These are phyloP conservation scores for Globisporangium irregulare DNA, from an alignment of 352 stramenopile genomes.

Conservation along the genomic window DNA sequence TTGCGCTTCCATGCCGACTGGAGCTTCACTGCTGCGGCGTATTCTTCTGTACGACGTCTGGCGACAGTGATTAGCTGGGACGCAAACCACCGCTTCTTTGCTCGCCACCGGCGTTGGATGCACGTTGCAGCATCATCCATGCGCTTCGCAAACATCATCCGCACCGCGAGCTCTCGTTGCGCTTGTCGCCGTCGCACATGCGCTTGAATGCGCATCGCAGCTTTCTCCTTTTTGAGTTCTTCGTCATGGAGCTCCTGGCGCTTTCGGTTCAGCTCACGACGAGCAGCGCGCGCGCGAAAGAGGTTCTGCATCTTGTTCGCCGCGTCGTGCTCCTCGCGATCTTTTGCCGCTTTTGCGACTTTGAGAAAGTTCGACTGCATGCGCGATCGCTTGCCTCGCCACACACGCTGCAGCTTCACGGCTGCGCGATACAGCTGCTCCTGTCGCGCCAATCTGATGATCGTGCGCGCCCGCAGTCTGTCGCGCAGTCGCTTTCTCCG, in stretches of 20 bases:
- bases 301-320: conserved; percentile 63
- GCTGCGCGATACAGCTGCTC: conserved; percentile 26
- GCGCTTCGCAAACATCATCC: conserved; percentile 23
- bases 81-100: conserved; percentile 35
- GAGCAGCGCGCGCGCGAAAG: conserved; percentile 45
- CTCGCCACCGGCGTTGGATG: conserved; percentile 59
- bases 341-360: conserved; percentile 26
- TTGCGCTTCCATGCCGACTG: conserved; percentile 62
- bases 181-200: conserved; percentile 37
- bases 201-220: conserved; percentile 41
- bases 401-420: conserved; percentile 71
- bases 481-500: conserved; percentile 36
- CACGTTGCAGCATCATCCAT: conserved; percentile 30
- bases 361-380: conserved; percentile 24
- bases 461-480: conserved; percentile 23
- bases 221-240: conserved; percentile 32
- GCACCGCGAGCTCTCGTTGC: conserved; percentile 31
- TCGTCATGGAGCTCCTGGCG: conserved; percentile 34
- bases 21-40: conserved; percentile 46
- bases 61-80: conserved; percentile 42
- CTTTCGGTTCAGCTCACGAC: conserved; percentile 30
- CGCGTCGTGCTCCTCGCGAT: conserved; percentile 39
- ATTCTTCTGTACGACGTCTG: conserved; percentile 29
- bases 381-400: conserved; percentile 52
- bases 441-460: conserved; percentile 9